Base-by-base conservation (phyloP, 768 basidiomycete species). In the Lactarius indigo region DNA sequence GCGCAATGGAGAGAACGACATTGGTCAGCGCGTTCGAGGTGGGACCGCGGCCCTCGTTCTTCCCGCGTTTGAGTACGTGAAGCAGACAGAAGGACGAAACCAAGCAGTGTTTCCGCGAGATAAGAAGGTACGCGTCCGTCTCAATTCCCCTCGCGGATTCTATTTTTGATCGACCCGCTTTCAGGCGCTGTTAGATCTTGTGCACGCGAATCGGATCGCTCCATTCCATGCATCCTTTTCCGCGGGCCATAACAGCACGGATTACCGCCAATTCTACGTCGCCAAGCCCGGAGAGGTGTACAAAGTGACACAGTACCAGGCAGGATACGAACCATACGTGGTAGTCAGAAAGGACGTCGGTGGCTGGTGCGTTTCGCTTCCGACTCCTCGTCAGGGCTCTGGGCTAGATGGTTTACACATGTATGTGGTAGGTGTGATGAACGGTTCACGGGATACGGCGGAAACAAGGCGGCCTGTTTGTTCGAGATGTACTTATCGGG, bases 401-500 rank as follows among this genome's bases (percentile, higher is more conserved):
- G n/a, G 28, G 26, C 5, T 1, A 26, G 28, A 9, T 20, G 26
- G 23, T 41, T 35, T 33, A 59, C 18, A 26, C 63, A 42, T 52
- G 31, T 28, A 23, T 37, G 7, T 23, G 39, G 20, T 66, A 93
- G 92, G 92, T 95, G 93, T 72, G 92, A 95, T 72, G 92, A 94
- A 74, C 85, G 92, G 39, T 96, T 96, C 73, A 83, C 94, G 56
- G 94, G 94, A 1, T 95, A 95, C 74, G 94, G 94, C 5, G 92
- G 87, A 2, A 96, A 96, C 80, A 96, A 96, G 75, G 94, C 94
- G 2, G 93, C 94, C 12, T 95, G 94, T 73, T 81, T 94, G 42
- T 94, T 90, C 74, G 94, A 94, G 75, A 91, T 96, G 85, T 93
- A 92, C 77, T 79, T 96, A 8, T 87, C 91, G 15, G 94, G 94